These are phyloP conservation scores for Infundibulicybe gibba DNA, from an alignment of 768 basidiomycete genomes.

Conservation along the genomic window DNA sequence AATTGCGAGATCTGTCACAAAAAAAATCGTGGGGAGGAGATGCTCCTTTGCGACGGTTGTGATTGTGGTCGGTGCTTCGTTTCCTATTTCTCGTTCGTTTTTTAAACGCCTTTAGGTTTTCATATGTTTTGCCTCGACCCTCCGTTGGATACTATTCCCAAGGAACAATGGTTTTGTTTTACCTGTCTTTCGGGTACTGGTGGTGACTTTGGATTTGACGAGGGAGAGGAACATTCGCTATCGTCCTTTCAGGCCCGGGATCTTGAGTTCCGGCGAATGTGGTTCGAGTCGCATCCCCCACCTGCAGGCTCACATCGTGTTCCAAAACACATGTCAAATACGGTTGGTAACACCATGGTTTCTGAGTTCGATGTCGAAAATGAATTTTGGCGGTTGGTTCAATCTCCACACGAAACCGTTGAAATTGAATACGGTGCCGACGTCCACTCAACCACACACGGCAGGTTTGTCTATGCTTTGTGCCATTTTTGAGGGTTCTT, in stretches of 20 bases:
- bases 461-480: constrained; percentile 57
- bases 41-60: constrained; percentile 66
- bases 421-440: constrained; percentile 99
- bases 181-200: constrained; percentile 89
- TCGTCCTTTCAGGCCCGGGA: constrained; percentile 91
- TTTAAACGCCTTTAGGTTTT: constrained; percentile 56
- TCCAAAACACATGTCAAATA: constrained; percentile 46
- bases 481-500: constrained; percentile 3
- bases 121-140: constrained; percentile 98
- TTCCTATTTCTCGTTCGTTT: constrained; percentile 3
- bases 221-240: constrained; percentile 93
- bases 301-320: constrained; percentile 29
- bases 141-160: constrained; percentile 79
- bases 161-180: constrained; percentile 95
- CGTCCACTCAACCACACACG: constrained; percentile 95
- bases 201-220: constrained; percentile 96
- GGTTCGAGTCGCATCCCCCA: constrained; percentile 83
- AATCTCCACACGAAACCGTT: constrained; percentile 85
- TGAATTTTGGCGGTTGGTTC: constrained; percentile 97
- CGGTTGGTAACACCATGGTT: constrained; percentile 59
- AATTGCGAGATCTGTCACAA: constrained; percentile 92
- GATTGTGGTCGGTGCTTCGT: constrained; percentile 34
- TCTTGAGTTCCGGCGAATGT: constrained; percentile 80
- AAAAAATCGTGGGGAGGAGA: constrained; percentile 85
- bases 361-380: constrained; percentile 89